These are phyloP conservation scores for Thalassiosira hispida DNA, from an alignment of 352 stramenopile genomes.

Conservation along the genomic window DNA sequence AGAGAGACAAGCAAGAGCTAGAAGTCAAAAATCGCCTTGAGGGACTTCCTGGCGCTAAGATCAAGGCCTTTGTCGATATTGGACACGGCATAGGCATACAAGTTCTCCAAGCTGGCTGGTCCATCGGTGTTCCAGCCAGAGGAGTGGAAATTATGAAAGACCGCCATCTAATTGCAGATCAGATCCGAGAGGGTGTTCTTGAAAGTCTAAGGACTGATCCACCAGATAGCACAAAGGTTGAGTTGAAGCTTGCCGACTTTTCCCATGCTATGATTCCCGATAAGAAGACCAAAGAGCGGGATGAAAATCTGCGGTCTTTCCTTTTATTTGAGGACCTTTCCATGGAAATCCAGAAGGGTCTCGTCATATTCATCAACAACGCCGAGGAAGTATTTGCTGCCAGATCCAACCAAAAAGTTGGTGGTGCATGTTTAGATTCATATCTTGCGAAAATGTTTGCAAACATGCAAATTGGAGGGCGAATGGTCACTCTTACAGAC, in stretches of 20 bases:
- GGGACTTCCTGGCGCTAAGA: constrained; percentile 16
- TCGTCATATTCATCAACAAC: constrained; percentile 52
- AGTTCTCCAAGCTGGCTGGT: constrained; percentile 33
- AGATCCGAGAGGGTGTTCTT: constrained; percentile 16
- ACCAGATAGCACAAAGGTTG: constrained; percentile 16
- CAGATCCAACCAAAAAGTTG: constrained; percentile 24
- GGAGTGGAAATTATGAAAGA: constrained; percentile 41
- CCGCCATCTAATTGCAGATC: constrained; percentile 27
- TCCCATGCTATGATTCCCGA: constrained; percentile 10
- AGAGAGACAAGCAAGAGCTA: background rate
- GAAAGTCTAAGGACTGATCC: constrained; percentile 21
- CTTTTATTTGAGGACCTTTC: constrained; percentile 33
- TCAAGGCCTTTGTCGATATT: constrained; percentile 34
- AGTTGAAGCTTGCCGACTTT: constrained; percentile 29
- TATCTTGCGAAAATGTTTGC: constrained; percentile 39
- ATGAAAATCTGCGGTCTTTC: constrained; percentile 24
- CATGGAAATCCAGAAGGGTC: constrained; percentile 14
- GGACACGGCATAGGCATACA: constrained; percentile 45
- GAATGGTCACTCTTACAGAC: constrained; percentile 36
- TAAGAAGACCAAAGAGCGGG: background rate
- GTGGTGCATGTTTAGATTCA: constrained; percentile 25
- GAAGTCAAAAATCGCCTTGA: background rate
- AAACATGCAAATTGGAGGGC: constrained; percentile 44
- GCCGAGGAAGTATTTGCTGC: constrained; percentile 34
- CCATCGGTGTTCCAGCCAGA: constrained; percentile 17